Base-by-base conservation (phyloP, 2,329 filamentous ascomycete genomes). In the Ascocoryne sarcoides region DNA sequence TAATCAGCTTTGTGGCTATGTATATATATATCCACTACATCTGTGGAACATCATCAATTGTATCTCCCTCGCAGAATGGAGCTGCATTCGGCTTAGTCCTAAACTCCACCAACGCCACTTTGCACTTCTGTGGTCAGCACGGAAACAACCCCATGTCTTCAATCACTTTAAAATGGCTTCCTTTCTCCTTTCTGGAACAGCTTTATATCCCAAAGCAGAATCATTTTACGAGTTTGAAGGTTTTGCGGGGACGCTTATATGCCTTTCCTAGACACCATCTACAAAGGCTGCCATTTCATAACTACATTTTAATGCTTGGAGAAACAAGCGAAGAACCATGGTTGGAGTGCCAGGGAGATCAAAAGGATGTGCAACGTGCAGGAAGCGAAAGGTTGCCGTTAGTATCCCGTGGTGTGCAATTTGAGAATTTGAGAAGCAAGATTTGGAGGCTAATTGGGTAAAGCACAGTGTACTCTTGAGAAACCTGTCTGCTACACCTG, bases 301-400 rank as follows among this genome's bases (percentile, higher is more conserved):
- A n/a, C n/a, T n/a, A n/a, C n/a, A n/a, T n/a, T 26, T 26, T 12
- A 7, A 26, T 7, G 7, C 23, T 26, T 26, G 23, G 7, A 12
- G 23, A 26, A 26, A 7, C 23, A 7, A 26, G 7, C 12, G 23
- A 26, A 12, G 23, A 26, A 26, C 23, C 23, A 26, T 51, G 49
- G 49, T 51, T 12, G 49, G 49, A 3, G 47, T 51, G 15, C 35
- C 49, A 17, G 49, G 49, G 15, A 23, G 46, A 35, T 50, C 49
- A 9, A 52, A 52, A 37, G 44, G 37, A 2, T 51, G 49, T 29
- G 41, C 40, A 4, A 48, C 48, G 10, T 50, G 48, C 36, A 44
- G 40, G 17, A 30, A 46, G 18, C 37, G 48, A 10, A 49, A 47
- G 30, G 40, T 49, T 12, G 41, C 41, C 3, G 48, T 50, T 21